Evolutionary conservation across 2,329 filamentous ascomycete genomes (phyloP).

Genomic region (Aspergillaceae sp.): DNA sequence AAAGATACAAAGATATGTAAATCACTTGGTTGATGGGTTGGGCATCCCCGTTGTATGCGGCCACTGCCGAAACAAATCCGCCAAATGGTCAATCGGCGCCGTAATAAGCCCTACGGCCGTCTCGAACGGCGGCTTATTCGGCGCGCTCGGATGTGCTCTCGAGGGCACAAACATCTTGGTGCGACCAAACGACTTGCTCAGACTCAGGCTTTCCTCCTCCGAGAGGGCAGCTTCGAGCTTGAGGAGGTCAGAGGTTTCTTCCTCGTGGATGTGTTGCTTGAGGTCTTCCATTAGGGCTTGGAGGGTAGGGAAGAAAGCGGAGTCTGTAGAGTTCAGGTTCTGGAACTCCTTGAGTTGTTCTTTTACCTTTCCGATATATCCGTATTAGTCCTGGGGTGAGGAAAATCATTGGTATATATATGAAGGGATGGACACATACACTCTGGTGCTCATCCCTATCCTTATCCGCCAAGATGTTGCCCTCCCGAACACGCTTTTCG

Average conservation of each 20-base stretch:
- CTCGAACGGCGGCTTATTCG: constrained; percentile 49
- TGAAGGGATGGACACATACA: neutral
- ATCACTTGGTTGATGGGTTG: neutral
- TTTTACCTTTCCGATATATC: constrained; percentile 37
- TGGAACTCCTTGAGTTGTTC: constrained; percentile 45
- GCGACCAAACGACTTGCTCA: constrained; percentile 39
- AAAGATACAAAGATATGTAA: no score
- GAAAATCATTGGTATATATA: no score
- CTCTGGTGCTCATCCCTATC: neutral
- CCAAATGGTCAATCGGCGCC: constrained; percentile 49
- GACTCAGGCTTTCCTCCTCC: constrained; percentile 23
- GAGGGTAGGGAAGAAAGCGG: constrained; percentile 38
- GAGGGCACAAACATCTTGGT: constrained; percentile 49
- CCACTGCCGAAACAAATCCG: constrained; percentile 50
- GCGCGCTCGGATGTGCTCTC: constrained; percentile 43
- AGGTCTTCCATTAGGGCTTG: constrained; percentile 37
- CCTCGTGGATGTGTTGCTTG: constrained; percentile 41
- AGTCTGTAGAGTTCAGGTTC: constrained; percentile 31
- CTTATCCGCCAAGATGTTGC: neutral
- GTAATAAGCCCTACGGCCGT: constrained; percentile 46
- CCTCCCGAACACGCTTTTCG: neutral
- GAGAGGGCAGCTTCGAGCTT: constrained; percentile 39
- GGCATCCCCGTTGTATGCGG: constrained; percentile 19
- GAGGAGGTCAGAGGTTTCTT: constrained; percentile 43
- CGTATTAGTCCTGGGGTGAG: no score